Base-by-base conservation (phyloP, 345 rosid genomes). In the Populus nigra region DNA sequence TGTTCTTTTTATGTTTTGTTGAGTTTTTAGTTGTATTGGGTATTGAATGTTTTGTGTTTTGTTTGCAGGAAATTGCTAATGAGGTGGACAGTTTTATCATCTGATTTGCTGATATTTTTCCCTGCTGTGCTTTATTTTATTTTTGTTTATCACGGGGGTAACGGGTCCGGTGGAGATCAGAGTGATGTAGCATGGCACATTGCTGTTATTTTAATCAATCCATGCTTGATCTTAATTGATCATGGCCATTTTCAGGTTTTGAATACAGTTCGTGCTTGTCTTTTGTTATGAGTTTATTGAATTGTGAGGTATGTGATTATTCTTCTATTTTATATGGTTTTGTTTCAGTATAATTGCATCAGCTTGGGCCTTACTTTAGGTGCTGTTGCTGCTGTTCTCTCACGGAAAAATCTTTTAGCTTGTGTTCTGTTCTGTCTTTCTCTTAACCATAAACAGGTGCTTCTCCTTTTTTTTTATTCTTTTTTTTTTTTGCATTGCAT, bases 201-300 rank as follows among this genome's bases (percentile, higher is more conserved):
- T 66, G 87, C 89, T 10, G 77, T 90, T 74, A 80, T 96, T 85
- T 86, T 96, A 17, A 76, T 92, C 65, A 92, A 89, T 84, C 99
- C 98, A 18, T 92, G 97, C 77, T 77, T 91, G 78, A 88, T 96
- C 84, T 83, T 92, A 62, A 91, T 92, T 78, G 99, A 94, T 81
- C 98, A 94, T 53, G 98, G 98, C 66, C 98, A 96, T 86, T 96
- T 96, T 88, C 98, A 96, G 99, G 98, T 96, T 15, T 80, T 69
- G 20, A 27, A 67, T 72, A 31, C 72, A 65, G 23, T 23, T 74
- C 36, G 49, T 69, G 22, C 63, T 67, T 72, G 23, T 67, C 41
- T 12, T 35, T 38, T 53, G 43, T 35, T 9, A 12, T 17, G 55
- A 6, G 33, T 71, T 79, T 11, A 62, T 71, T 72, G 15, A 73